phyloP scores from a whole-genome alignment of 768 basidiomycete genomes.

The Coprinellus aureogranulatus region DNA sequence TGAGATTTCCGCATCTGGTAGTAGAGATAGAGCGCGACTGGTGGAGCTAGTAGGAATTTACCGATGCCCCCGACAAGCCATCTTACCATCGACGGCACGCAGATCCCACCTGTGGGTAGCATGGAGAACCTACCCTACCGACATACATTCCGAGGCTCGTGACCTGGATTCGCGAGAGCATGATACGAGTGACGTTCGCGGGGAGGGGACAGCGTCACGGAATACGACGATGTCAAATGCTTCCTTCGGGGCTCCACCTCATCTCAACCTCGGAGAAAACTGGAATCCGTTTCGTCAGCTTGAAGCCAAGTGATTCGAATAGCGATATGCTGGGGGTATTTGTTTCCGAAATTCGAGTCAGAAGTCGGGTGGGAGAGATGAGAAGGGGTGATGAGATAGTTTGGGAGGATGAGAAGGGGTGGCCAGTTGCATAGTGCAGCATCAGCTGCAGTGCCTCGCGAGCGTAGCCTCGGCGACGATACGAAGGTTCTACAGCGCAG shows the following conservation, averaged over 20 bases:
- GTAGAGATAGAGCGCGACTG: too few relatives aligned
- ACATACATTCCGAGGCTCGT: too few relatives aligned
- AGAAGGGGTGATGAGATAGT: constrained; percentile 11
- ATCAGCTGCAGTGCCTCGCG: constrained; percentile 61
- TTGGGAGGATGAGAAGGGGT: constrained; percentile 26
- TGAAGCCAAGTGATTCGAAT: constrained; percentile 78
- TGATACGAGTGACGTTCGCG: too few relatives aligned
- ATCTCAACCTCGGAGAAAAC: constrained; percentile 87
- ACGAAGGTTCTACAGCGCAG: constrained; percentile 50
- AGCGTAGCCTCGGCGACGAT: constrained; percentile 69
- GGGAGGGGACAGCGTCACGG: neutral
- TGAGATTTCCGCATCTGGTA: too few relatives aligned
- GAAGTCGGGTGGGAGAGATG: constrained; percentile 45
- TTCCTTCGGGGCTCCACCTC: constrained; percentile 38
- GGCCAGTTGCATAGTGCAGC: constrained; percentile 64
- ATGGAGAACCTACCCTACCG: too few relatives aligned
- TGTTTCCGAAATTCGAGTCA: constrained; percentile 67
- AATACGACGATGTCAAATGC: neutral
- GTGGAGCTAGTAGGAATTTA: too few relatives aligned
- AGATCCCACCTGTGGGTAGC: too few relatives aligned
- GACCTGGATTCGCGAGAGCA: too few relatives aligned
- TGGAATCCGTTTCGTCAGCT: constrained; percentile 59
- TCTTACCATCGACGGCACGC: too few relatives aligned
- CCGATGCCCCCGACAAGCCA: too few relatives aligned
- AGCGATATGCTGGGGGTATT: constrained; percentile 71